Evolutionary conservation across 2,329 filamentous ascomycete species (phyloP).

Genomic region (Dichotomopilus funicola): DNA sequence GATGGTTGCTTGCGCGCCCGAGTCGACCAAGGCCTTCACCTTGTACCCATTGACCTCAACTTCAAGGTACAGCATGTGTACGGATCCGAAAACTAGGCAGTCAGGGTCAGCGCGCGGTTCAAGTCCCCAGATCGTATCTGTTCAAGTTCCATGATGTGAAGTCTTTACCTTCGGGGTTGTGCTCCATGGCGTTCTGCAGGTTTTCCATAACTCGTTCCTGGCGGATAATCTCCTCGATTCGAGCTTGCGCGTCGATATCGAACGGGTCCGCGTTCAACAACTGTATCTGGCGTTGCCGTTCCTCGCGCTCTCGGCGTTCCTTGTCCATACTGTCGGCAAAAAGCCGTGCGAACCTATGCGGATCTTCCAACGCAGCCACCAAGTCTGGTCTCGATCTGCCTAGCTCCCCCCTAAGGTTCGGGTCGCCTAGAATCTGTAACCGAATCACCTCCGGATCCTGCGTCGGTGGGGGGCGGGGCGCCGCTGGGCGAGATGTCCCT

Average conservation of each 20-base stretch:
- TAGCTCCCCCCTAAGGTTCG: constrained; percentile 63
- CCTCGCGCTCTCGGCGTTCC: constrained; percentile 64
- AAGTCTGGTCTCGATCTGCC: constrained; percentile 69
- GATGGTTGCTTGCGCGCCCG: constrained; percentile 94
- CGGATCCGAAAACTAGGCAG: constrained; percentile 74
- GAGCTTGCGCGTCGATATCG: constrained; percentile 81
- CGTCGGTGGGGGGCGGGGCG: constrained; percentile 24
- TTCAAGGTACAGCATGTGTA: constrained; percentile 94
- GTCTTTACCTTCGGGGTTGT: constrained; percentile 81
- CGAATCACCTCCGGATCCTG: constrained; percentile 76
- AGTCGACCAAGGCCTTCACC: constrained; percentile 95
- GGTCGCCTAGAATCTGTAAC: constrained; percentile 74
- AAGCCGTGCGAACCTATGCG: constrained; percentile 67
- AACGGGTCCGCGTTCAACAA: constrained; percentile 90
- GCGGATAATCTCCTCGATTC: constrained; percentile 95
- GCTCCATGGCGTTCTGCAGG: constrained; percentile 90
- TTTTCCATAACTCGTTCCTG: constrained; percentile 94
- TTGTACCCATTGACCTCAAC: constrained; percentile 90
- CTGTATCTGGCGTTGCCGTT: constrained; percentile 76
- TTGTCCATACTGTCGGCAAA: constrained; percentile 61
- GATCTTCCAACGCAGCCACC: constrained; percentile 67
- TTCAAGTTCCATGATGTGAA: background rate
- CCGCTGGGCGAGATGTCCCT: constrained; percentile 23
- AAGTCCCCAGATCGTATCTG: background rate
- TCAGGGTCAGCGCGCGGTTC: constrained; percentile 7